These are phyloP conservation scores for Naganishia sp. DNA, from an alignment of 1,284 basidiomycete genomes.

Conservation along the genomic window DNA sequence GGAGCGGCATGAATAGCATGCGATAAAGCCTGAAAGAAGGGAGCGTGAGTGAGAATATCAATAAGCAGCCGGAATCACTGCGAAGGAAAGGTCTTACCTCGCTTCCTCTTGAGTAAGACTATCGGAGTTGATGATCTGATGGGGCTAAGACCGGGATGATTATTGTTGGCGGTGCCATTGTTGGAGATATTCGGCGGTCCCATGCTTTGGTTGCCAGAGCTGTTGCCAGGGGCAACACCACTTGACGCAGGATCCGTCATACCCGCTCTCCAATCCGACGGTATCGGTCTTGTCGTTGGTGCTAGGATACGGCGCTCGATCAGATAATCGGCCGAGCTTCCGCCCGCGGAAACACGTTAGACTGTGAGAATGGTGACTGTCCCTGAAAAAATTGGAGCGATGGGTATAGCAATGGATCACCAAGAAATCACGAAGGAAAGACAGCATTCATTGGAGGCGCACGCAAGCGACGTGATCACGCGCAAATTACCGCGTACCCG, in stretches of 20 bases:
- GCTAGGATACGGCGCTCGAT: no score
- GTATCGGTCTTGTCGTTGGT: no score
- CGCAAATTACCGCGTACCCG: not conserved
- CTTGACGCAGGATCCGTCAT: no score
- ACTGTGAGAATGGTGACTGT: no score
- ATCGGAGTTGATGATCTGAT: slow-evolving; percentile 24
- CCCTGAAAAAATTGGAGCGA: no score
- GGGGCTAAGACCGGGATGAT: slow-evolving; percentile 11
- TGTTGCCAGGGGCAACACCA: not conserved
- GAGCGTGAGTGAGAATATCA: not conserved
- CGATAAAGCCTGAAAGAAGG: slow-evolving; percentile 15
- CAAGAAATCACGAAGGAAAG: not conserved
- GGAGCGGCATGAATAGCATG: slow-evolving; percentile 24
- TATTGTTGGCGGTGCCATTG: not conserved
- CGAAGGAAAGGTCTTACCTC: slow-evolving; percentile 1
- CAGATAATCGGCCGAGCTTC: no score
- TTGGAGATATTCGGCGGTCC: not conserved
- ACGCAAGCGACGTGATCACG: slow-evolving; percentile 6
- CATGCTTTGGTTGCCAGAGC: not conserved
- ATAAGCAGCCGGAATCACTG: not conserved
- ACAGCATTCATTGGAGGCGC: not conserved
- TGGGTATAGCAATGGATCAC: not conserved
- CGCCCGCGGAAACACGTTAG: no score
- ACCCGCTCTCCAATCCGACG: no score
- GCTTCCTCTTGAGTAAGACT: slow-evolving; percentile 22